A percentile compares a stretch with the other conserved stretches of the same genome.
These are phyloP conservation scores for Talaromyces adpressus DNA, from an alignment of 495 filamentous ascomycete genomes.

Conservation along the genomic window DNA sequence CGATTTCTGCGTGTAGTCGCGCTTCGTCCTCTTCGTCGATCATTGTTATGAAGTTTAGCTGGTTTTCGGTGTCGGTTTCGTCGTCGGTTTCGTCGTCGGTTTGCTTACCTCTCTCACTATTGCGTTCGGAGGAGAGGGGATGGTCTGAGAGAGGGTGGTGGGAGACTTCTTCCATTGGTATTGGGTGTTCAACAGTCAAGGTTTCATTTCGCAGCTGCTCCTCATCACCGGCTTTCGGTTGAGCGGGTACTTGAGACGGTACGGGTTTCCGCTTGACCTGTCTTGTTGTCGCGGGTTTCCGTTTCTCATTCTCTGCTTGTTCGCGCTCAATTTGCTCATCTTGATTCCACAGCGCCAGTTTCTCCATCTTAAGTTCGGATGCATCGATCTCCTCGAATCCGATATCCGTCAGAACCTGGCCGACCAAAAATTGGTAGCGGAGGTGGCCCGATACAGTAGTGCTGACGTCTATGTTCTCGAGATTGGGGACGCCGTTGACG, in stretches of 20 bases:
- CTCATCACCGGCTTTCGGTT: constrained; percentile 20
- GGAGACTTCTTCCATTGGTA: constrained; percentile 15
- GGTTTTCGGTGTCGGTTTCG: constrained; percentile 11
- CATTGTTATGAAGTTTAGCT: constrained; percentile 7
- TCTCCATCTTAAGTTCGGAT: constrained; percentile 50
- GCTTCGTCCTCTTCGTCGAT: constrained; percentile 28
- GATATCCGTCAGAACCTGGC: constrained; percentile 58
- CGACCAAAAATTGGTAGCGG: constrained; percentile 62
- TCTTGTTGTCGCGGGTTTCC: background rate
- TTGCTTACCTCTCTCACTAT: constrained; percentile 19
- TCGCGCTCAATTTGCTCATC: constrained; percentile 43
- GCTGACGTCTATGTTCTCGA: constrained; percentile 73
- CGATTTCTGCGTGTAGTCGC: constrained; percentile 34
- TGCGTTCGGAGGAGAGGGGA: constrained; percentile 19
- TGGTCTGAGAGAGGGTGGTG: constrained; percentile 8
- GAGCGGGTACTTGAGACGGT: background rate
- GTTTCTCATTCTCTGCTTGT: constrained; percentile 38
- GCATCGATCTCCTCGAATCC: constrained; percentile 59
- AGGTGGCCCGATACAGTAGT: constrained; percentile 66
- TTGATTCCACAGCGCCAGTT: constrained; percentile 50
- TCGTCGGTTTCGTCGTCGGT: constrained; percentile 34
- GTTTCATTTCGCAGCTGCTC: constrained; percentile 2
- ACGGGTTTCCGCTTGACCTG: background rate
- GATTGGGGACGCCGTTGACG: constrained; percentile 55
- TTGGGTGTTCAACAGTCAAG: background rate